Conservation (phyloP, 164 flowering plant genomes). For the Magnolia officinalis region DNA sequence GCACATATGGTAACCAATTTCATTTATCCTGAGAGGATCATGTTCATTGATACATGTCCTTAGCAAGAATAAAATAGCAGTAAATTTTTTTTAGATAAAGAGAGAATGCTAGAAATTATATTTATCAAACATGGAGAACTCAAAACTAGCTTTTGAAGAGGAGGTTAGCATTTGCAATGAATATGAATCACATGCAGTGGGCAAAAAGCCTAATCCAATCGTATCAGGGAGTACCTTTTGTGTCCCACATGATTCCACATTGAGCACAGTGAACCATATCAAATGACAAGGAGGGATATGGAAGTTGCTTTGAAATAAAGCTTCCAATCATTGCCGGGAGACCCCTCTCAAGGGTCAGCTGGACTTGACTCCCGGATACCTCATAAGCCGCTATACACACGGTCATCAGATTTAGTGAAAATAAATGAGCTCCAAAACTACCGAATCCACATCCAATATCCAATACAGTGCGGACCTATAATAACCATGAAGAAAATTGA, state of each 20-base stretch:
- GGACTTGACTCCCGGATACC: slow-evolving; percentile 93
- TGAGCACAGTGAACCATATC: slow-evolving; percentile 97
- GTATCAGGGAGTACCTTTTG: slow-evolving; percentile 54
- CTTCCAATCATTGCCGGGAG: slow-evolving; percentile 92
- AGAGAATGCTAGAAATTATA: no score
- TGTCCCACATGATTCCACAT: slow-evolving; percentile 84
- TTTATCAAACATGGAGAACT: no score
- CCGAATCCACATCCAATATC: slow-evolving; percentile 99
- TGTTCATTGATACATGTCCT: no score
- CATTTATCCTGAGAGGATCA: no score
- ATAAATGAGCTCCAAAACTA: slow-evolving; percentile 92
- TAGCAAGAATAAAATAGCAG: no score
- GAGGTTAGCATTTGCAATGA: no score
- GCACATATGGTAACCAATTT: no score
- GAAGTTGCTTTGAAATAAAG: slow-evolving; percentile 76
- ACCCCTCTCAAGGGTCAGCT: slow-evolving; percentile 95
- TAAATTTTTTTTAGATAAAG: no score
- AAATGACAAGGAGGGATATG: slow-evolving; percentile 84
- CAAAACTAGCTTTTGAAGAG: no score
- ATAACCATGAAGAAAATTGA: slow-evolving; percentile 1
- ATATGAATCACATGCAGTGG: no score
- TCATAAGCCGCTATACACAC: slow-evolving; percentile 90
- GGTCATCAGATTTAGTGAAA: slow-evolving; percentile 73
- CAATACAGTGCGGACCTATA: slow-evolving; percentile 72
- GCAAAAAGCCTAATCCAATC: no score